Evolutionary conservation across 345 rosid species (phyloP), one percentile per base, ranked within the genome.

Genomic region (Brassica carinata): DNA sequence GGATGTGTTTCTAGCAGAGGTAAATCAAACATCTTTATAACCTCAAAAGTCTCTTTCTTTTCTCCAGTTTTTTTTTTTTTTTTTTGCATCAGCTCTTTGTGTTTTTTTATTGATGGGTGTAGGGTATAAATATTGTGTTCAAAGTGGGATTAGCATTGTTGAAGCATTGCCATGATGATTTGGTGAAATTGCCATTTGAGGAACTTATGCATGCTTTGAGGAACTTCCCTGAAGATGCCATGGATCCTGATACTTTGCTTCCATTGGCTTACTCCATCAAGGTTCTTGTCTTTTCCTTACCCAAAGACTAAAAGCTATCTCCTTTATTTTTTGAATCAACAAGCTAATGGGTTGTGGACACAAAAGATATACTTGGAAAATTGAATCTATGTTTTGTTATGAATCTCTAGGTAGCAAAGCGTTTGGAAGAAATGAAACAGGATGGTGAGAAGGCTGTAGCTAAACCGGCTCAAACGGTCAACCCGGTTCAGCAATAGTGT

Each of bases 1-100:
- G 99, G 98, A 96, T 84, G 97, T 96, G 43, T 96, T 96, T 84
- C 94, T 96, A 45, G 80, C 82, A 11, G 99, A 96, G 97, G 99
- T 96, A 17, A 34, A 34, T 0, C 36, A 15, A 63, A 51, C 33
- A 30, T 76, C 57, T 29, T 23, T 51, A 18, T 40, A 14, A 27
- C 9, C 67, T 69, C 51, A 9, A 55, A 51, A n/a, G 64, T 65
- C 15, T 40, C 43, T 3, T 38, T 18, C 23, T 19, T 31, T 38
- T 36, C 29, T 53, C 55, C 29, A 40, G 26, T 48, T 29, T 48
- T 29, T 23, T 48, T 15, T 43, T 75, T 48, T 29, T 48, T 29
- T 23, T 48, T 15, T 43, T 75, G 31, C 61, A 14, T 17, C 40
- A 69, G 73, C 17, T 58, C 6, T 70, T 31, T 61, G 30, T n/a